Percentiles rank a stretch among this genome's conserved stretches.
phyloP scores from a whole-genome alignment of 2,329 filamentous ascomycete species.

The Monilinia laxa region DNA sequence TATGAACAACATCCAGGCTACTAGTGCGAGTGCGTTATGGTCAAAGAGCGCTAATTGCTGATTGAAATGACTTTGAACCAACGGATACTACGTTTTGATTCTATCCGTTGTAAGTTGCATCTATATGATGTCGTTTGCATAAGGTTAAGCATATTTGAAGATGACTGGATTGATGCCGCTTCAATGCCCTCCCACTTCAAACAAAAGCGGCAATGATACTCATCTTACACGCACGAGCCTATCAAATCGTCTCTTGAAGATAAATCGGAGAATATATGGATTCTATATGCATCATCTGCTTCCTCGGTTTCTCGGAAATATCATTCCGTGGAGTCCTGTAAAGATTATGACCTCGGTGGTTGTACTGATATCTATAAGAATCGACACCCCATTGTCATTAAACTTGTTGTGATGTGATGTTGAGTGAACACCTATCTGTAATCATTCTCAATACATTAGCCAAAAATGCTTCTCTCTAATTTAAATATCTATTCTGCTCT shows the following conservation, averaged over 20 bases:
- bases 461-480: conserved; percentile 5
- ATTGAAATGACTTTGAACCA: too few species aligned
- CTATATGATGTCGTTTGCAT: too few species aligned
- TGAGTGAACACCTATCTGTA: not conserved
- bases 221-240: not conserved
- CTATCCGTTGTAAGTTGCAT: too few species aligned
- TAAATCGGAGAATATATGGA: not conserved
- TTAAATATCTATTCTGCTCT: not conserved
- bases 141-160: too few species aligned
- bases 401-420: not conserved
- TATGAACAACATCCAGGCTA: not conserved
- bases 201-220: not conserved
- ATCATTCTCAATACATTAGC: not conserved
- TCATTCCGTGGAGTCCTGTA: not conserved
- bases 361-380: not conserved
- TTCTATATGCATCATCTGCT: not conserved
- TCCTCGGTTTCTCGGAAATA: not conserved
- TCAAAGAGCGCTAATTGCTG: too few species aligned
- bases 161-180: too few species aligned
- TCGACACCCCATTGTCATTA: not conserved
- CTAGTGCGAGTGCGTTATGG: not conserved
- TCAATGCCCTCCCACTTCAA: too few species aligned
- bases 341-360: not conserved
- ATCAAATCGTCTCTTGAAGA: not conserved
- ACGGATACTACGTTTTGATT: too few species aligned